These are phyloP conservation scores for Patellaria atrata DNA, from an alignment of 495 filamentous ascomycete genomes.

Conservation along the genomic window DNA sequence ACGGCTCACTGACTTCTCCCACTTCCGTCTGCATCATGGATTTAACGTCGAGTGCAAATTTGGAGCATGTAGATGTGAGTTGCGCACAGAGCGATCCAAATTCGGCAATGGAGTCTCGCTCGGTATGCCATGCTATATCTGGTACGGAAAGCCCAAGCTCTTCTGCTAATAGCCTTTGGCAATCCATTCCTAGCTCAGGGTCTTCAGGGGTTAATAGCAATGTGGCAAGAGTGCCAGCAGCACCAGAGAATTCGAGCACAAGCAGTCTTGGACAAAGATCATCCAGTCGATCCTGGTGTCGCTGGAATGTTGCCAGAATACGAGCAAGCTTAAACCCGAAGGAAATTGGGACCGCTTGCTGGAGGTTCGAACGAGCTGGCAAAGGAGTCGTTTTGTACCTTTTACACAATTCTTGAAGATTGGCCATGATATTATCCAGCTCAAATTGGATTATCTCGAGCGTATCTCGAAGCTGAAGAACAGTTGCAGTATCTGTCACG, in stretches of 20 bases:
- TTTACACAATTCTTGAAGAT: conserved; percentile 25
- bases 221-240: conserved; percentile 34
- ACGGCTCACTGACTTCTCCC: conserved; percentile 40
- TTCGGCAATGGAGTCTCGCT: conserved; percentile 36
- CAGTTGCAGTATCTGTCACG: conserved; percentile 37
- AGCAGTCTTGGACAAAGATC: conserved; percentile 28
- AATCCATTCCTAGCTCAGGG: conserved; percentile 29
- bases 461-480: conserved; percentile 36
- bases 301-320: conserved; percentile 32
- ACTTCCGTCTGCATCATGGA: conserved; percentile 41
- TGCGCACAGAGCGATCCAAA: conserved; percentile 34
- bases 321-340: conserved; percentile 38
- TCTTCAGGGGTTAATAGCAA: too few relatives aligned
- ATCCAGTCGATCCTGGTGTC: conserved; percentile 29
- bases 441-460: conserved; percentile 30
- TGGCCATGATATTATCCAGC: conserved; percentile 26
- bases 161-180: conserved; percentile 28
- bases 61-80: too few relatives aligned
- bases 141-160: conserved; percentile 26
- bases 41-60: conserved; percentile 40
- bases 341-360: conserved; percentile 36
- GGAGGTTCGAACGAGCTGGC: conserved; percentile 38
- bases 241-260: conserved; percentile 35
- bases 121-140: conserved; percentile 35
- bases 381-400: conserved; percentile 36